phyloP scores from a whole-genome alignment of 2,329 filamentous ascomycete species.

The Calonectria crousiana region DNA sequence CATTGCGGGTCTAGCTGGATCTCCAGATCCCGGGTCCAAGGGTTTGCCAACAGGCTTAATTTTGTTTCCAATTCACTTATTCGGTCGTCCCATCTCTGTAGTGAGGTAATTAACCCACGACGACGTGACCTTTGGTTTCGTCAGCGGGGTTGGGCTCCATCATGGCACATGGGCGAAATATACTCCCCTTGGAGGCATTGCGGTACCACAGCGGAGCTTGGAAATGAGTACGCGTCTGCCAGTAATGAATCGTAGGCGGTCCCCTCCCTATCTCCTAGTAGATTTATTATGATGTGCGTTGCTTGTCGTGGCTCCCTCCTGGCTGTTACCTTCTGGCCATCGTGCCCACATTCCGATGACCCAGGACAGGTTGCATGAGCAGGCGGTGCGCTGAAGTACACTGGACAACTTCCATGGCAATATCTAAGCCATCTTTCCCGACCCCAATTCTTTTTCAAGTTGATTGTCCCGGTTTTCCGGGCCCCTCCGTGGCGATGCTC shows the following conservation, averaged over 20 bases:
- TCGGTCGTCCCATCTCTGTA: not conserved
- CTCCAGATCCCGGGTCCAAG: not conserved
- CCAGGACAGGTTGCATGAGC: not conserved
- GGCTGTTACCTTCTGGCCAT: not conserved
- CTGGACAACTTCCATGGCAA: not conserved
- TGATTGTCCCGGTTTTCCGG: not conserved
- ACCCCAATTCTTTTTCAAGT: not conserved
- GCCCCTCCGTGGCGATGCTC: not conserved
- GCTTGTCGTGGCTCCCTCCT: not conserved
- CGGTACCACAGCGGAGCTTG: constrained; percentile 14
- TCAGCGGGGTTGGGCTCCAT: constrained; percentile 5
- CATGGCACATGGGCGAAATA: not conserved
- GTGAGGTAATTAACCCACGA: constrained; percentile 7
- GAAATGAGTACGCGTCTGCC: constrained; percentile 23
- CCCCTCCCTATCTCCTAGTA: not conserved
- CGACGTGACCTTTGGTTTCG: not conserved
- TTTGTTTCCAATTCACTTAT: not conserved
- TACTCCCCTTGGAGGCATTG: not conserved
- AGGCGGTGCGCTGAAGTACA: not conserved
- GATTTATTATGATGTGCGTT: not conserved
- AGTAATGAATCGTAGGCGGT: constrained; percentile 15
- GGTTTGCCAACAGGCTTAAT: not conserved
- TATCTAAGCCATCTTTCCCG: not conserved
- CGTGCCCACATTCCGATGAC: not conserved
- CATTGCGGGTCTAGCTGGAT: not conserved